phyloP scores from a whole-genome alignment of 2,329 filamentous ascomycete genomes.

The Penicillium psychrosexuale region DNA sequence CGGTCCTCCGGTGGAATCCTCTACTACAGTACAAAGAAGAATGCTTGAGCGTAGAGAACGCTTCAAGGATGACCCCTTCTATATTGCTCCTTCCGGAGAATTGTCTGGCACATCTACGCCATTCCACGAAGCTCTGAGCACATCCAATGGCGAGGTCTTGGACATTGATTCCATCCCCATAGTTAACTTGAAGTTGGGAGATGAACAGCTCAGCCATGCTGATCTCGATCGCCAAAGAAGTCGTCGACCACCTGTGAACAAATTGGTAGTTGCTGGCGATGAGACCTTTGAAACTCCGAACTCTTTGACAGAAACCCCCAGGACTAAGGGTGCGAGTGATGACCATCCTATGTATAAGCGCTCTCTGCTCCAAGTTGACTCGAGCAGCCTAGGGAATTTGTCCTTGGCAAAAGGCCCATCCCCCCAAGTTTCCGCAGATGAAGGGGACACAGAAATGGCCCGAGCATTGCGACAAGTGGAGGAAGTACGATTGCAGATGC shows the following conservation, averaged over 20 bases:
- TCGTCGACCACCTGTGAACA: constrained; percentile 50
- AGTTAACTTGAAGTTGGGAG: constrained; percentile 80
- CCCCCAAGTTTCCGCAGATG: constrained; percentile 47
- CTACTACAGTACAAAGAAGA: constrained; percentile 69
- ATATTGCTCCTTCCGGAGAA: constrained; percentile 63
- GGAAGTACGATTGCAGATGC: constrained; percentile 79
- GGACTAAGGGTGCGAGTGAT: constrained; percentile 24
- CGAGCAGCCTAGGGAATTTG: constrained; percentile 71
- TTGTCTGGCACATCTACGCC: constrained; percentile 67
- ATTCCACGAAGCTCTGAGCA: constrained; percentile 71
- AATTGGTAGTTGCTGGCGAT: constrained; percentile 67
- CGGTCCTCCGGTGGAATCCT: constrained; percentile 56
- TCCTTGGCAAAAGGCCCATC: constrained; percentile 58
- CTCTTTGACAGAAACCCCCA: constrained; percentile 43
- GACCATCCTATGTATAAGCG: constrained; percentile 52
- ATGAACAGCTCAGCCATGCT: constrained; percentile 30
- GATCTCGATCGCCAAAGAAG: constrained; percentile 28
- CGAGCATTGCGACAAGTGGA: constrained; percentile 88
- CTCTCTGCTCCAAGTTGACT: constrained; percentile 77
- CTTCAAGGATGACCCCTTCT: constrained; percentile 92
- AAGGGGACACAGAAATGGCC: constrained; percentile 84
- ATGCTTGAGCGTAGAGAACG: constrained; percentile 75
- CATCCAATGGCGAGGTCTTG: constrained; percentile 70
- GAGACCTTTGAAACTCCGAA: constrained; percentile 61
- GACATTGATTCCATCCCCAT: constrained; percentile 96